Base-by-base conservation (phyloP, 176 grass and related monocot genomes). In the Otatea glauca region DNA sequence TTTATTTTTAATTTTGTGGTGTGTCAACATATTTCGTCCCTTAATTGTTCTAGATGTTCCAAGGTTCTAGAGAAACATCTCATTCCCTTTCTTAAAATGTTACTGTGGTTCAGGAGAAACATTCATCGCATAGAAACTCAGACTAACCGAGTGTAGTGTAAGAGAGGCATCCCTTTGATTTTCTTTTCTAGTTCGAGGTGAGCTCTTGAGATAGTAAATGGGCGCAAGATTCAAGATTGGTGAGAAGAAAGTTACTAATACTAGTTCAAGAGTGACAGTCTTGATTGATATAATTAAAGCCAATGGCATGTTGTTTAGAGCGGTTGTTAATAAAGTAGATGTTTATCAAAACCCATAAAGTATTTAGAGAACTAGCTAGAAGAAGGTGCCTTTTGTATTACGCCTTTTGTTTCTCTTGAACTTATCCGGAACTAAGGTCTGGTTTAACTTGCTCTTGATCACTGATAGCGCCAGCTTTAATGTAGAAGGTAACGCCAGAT, bases 351-450 rank as follows among this genome's bases (percentile, higher is more conserved):
- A n/a, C n/a, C n/a, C 55, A 11, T 62, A 6, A 27, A 29, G 60
- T 1, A 5, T 61, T 25, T 61, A 23, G 27, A 24, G 49, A 23
- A 20, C 53, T 7, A 2, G 0, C 24, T 63, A 29, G 24, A 2
- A 63, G 37, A 47, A 29, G 76, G 39, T 29, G 59, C 3, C 12
- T 17, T 17, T 9, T 27, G 6, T 45, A 39, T 60, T 72, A 82
- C 9, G 15, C 24, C 16, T n/a, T 45, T 2, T 2, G 16, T 20
- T 18, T 39, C 9, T 15, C 25, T 63, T 50, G 43, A 74, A 60
- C 70, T 74, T 74, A 83, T 74, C 81, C 42, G 17, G 47, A 73
- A 35, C 25, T 6, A 17, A n/a, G 55, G 38, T 25, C 21, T 20
- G 6, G 6, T 54, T 54, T 49, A 15, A 15, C 47, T 49, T 21